Evolutionary conservation across 805 yeast genomes (phyloP).

Genomic region (Metschnikowia borealis): DNA sequence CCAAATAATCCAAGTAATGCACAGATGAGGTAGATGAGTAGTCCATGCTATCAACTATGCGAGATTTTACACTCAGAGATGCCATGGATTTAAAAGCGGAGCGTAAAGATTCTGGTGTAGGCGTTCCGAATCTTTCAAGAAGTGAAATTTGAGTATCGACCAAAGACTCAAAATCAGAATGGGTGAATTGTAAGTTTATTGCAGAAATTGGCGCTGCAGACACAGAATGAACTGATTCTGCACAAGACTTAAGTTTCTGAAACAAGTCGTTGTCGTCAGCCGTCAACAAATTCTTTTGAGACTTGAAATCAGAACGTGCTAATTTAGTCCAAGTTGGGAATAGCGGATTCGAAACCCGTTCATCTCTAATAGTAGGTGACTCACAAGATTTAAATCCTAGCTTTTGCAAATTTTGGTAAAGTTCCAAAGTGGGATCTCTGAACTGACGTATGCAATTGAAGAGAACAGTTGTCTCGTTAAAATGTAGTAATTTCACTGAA

Average conservation of each 20-base stretch:
- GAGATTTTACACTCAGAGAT: constrained; percentile 27
- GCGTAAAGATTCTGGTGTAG: constrained; percentile 37
- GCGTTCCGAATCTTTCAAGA: constrained; percentile 32
- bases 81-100: constrained; percentile 45
- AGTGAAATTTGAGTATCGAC: constrained; percentile 51
- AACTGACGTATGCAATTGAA: constrained; percentile 34
- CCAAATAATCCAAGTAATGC: constrained; percentile 59
- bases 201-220: neutral
- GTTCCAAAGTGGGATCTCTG: constrained; percentile 24
- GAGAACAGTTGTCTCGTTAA: constrained; percentile 42
- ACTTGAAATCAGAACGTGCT: constrained; percentile 1
- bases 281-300: neutral
- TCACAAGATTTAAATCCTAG: neutral
- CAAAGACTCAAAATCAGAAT: constrained; percentile 29
- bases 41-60: neutral
- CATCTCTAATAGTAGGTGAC: neutral
- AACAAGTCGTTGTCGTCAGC: neutral
- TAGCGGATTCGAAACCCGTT: neutral
- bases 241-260: neutral
- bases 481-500: constrained; percentile 42
- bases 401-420: constrained; percentile 9
- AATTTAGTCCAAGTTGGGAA: constrained; percentile 7
- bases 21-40: constrained; percentile 14
- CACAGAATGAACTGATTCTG: neutral
- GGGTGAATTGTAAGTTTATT: constrained; percentile 23